Evolutionary conservation across 2,329 filamentous ascomycete species (phyloP), one percentile per base, ranked within the genome.

Genomic region (Neonectria punicea): DNA sequence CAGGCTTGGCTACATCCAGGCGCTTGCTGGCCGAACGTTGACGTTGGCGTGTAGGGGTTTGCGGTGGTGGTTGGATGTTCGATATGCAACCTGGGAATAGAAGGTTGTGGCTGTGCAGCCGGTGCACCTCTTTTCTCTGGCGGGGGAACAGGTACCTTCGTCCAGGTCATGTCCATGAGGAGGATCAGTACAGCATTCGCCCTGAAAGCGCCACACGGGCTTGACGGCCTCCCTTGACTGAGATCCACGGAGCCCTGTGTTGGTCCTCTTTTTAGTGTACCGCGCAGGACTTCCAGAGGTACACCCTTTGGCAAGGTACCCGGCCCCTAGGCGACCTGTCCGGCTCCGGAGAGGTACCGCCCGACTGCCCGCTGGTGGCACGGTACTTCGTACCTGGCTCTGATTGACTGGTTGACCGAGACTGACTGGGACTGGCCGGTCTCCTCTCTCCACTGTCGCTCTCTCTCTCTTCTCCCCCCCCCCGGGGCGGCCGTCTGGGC

Each of bases 381-480:
- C 61, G 61, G 61, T 63, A 63, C 61, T 55, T 58, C 14, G 61
- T 63, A 63, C 61, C 50, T 58, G 14, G 8, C 46, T 53, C 57
- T 28, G 49, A 60, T 41, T 53, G 39, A 13, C 57, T 53, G 57
- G 22, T 46, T 46, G 49, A 60, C 49, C 39, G 57, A 50, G 43
- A 56, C 22, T 41, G 30, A 8, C 30, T 10, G 41, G 53, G 47
- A 55, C n/a, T 34, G 50, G 32, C 53, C 44, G 39, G 41, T 51
- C 58, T 56, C 44, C 50, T 36, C 58, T 50, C 44, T 44, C n/a
- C 25, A 25, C 25, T 25, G 25, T 20, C 39, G 20, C 39, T 20
- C 39, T 43, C 8, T 8, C 9, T 28, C 18, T 11, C 50, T 53
- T 20, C 10, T 30, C 61, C 53, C 8, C 43, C 61, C 8, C 43